Evolutionary conservation across 768 basidiomycete species (phyloP).

Genomic region (Boletus subcaerulescens): DNA sequence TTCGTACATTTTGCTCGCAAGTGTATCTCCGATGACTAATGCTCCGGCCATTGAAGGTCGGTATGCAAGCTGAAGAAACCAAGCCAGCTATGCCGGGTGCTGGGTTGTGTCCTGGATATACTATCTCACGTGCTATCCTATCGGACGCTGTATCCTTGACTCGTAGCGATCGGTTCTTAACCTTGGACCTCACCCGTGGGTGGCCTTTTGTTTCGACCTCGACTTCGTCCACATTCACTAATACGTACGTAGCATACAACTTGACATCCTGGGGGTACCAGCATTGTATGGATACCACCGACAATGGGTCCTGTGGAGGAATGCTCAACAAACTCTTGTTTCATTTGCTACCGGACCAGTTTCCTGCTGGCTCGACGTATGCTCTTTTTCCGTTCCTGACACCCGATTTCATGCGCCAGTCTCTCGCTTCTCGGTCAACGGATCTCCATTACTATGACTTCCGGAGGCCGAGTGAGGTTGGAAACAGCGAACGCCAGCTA

Average conservation of each 20-base stretch:
- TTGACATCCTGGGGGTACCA: conserved; percentile 78
- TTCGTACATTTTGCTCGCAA: conserved; percentile 28
- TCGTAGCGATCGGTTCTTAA: conserved; percentile 78
- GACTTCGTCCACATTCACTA: not conserved
- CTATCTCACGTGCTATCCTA: conserved; percentile 81
- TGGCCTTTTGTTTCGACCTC: conserved; percentile 1
- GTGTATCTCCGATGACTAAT: not conserved
- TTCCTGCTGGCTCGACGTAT: conserved; percentile 60
- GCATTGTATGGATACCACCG: conserved; percentile 59
- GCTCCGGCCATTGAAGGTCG: conserved; percentile 39
- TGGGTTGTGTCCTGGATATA: conserved; percentile 79
- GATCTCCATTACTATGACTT: conserved; percentile 52
- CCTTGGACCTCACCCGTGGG: conserved; percentile 74
- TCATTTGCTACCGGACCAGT: conserved; percentile 66
- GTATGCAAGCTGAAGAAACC: conserved; percentile 69
- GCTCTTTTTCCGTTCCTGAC: conserved; percentile 81
- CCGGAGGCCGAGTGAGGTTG: conserved; percentile 41
- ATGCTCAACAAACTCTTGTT: conserved; percentile 72
- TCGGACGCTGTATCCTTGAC: conserved; percentile 73
- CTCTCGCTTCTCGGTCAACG: conserved; percentile 37
- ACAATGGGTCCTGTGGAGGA: conserved; percentile 75
- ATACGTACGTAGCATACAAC: conserved; percentile 53
- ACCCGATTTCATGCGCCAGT: conserved; percentile 44
- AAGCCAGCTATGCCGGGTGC: conserved; percentile 65
- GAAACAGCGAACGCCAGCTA: not conserved